These are phyloP conservation scores for Cydonia oblonga DNA, from an alignment of 331 rosid species.

Conservation along the genomic window DNA sequence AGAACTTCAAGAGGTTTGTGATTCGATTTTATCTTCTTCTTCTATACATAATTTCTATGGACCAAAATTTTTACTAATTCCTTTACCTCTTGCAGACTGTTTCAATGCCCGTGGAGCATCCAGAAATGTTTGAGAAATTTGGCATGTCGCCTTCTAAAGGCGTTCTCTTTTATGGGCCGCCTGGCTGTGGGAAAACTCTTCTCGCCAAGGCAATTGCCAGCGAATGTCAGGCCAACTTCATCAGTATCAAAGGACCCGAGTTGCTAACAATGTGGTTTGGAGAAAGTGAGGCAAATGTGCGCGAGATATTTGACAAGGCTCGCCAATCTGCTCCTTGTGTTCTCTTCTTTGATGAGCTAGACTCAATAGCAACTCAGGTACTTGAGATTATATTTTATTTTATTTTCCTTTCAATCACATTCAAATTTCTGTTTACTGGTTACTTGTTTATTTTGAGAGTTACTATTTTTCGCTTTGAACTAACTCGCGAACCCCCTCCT, in stretches of 20 bases:
- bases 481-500: background rate
- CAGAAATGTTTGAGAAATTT: constrained; percentile 57
- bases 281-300: constrained; percentile 59
- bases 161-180: constrained; percentile 59
- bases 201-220: constrained; percentile 58
- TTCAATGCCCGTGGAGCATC: constrained; percentile 58
- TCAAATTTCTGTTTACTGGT: background rate
- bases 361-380: constrained; percentile 57
- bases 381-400: background rate
- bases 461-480: background rate
- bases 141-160: constrained; percentile 67
- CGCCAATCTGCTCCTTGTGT: constrained; percentile 60
- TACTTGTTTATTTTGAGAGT: background rate
- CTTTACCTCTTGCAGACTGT: constrained; percentile 33
- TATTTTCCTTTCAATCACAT: background rate
- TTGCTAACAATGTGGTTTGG: constrained; percentile 62
- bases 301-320: constrained; percentile 60
- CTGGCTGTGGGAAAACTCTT: constrained; percentile 56
- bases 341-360: constrained; percentile 62
- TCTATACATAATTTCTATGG: too few relatives aligned
- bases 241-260: constrained; percentile 57
- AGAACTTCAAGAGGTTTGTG: constrained; percentile 50
- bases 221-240: constrained; percentile 56
- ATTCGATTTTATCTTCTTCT: background rate
- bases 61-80: background rate